Evolutionary conservation across 371 early-diverging fungal species (phyloP).

Genomic region (Amoeboradix gromovi): DNA sequence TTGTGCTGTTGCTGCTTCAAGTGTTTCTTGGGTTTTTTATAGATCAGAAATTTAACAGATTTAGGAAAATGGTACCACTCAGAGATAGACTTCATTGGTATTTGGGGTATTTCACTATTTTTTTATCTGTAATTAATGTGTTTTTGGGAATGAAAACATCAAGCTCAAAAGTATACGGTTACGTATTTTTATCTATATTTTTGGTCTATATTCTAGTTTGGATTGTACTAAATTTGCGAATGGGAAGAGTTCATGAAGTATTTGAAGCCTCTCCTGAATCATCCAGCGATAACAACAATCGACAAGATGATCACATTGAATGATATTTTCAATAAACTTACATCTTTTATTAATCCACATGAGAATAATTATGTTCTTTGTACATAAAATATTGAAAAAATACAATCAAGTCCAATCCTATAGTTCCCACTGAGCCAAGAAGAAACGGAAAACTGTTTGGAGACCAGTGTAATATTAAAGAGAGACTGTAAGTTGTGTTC

Average conservation of each 20-base stretch:
- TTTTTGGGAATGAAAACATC: neutral
- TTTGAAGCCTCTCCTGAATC: no score
- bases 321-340: no score
- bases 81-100: neutral
- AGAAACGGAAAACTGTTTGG: neutral
- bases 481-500: constrained; percentile 38
- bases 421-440: neutral
- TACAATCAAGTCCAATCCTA: neutral
- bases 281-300: no score
- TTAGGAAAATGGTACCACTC: neutral
- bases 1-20: neutral
- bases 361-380: neutral
- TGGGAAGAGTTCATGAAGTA: neutral
- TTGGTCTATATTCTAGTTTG: neutral
- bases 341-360: neutral
- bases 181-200: neutral
- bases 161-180: neutral
- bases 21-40: neutral
- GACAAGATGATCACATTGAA: no score
- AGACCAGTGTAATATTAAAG: constrained; percentile 15
- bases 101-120: neutral
- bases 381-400: neutral
- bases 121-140: neutral
- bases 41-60: neutral
- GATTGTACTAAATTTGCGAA: neutral